Evolutionary conservation across 2,329 filamentous ascomycete species (phyloP).

Genomic region (Pseudogymnoascus sp.): DNA sequence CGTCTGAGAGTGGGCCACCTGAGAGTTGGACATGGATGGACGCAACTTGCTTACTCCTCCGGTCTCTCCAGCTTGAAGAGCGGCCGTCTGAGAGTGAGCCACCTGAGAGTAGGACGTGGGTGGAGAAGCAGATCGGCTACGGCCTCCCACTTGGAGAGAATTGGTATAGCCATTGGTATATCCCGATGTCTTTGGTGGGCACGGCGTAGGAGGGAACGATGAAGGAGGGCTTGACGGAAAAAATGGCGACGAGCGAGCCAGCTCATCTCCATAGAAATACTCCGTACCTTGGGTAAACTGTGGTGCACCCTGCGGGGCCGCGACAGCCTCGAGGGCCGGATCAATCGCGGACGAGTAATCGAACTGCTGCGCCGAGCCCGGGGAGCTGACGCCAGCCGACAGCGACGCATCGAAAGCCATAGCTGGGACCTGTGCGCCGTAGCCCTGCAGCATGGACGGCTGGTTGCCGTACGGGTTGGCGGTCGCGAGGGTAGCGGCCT

Average conservation of each 20-base stretch:
- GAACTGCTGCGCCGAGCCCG: slow-evolving; percentile 39
- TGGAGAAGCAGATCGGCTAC: neutral
- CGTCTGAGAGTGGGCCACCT: neutral
- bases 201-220: neutral
- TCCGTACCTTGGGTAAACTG: slow-evolving; percentile 5
- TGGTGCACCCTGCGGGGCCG: slow-evolving; percentile 21
- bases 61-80: neutral
- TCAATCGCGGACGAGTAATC: slow-evolving; percentile 57
- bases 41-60: neutral
- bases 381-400: slow-evolving; percentile 34
- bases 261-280: neutral
- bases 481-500: slow-evolving; percentile 21
- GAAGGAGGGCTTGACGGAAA: neutral
- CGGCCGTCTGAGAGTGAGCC: neutral
- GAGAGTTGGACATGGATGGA: neutral
- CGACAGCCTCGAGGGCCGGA: slow-evolving; percentile 49
- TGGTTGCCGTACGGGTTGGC: slow-evolving; percentile 38
- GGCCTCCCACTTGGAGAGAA: neutral
- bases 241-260: neutral
- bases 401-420: slow-evolving; percentile 27
- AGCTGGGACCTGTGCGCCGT: slow-evolving; percentile 23
- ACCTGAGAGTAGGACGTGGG: neutral
- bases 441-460: slow-evolving; percentile 37
- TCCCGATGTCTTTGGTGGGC: neutral
- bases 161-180: neutral